Conservation (phyloP, 202 grass and related monocot genomes). For the Hordeum pubiflorum region DNA sequence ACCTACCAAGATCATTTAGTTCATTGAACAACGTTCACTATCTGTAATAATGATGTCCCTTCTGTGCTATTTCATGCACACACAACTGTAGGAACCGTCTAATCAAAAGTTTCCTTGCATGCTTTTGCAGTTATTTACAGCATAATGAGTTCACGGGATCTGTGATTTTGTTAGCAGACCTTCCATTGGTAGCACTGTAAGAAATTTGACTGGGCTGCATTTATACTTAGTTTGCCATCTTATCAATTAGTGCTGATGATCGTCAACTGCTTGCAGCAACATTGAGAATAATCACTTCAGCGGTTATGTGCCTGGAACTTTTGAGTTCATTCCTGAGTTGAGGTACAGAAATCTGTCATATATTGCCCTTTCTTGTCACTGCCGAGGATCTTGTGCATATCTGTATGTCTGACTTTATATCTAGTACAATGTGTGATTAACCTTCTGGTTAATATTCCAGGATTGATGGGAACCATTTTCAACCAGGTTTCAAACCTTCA, state of each 20-base stretch:
- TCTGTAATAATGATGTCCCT: conserved; percentile 46
- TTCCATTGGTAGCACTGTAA: conserved; percentile 76
- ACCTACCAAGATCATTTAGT: conserved; percentile 77
- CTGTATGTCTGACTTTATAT: conserved; percentile 20
- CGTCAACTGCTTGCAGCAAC: conserved; percentile 40
- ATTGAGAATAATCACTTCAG: conserved; percentile 87
- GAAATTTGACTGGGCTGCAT: conserved; percentile 27
- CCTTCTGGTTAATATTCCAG: conserved; percentile 33
- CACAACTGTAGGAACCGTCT: conserved; percentile 1
- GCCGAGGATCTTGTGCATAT: not conserved
- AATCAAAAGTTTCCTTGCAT: conserved; percentile 13
- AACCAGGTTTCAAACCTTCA: conserved; percentile 41
- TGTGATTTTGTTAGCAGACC: conserved; percentile 69
- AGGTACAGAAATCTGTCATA: conserved; percentile 42
- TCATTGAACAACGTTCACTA: conserved; percentile 56
- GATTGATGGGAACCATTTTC: conserved; percentile 75
- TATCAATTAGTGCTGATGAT: not conserved
- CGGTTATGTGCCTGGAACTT: conserved; percentile 72
- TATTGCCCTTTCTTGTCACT: not conserved
- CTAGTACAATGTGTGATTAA: conserved; percentile 19
- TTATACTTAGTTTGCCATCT: conserved; percentile 1
- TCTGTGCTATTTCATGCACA: conserved; percentile 25
- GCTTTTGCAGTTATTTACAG: conserved; percentile 70
- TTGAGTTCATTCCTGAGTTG: conserved; percentile 67
- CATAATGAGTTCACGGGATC: conserved; percentile 82